phyloP scores from a whole-genome alignment of 345 rosid species.

The Moricandia arvensis region DNA sequence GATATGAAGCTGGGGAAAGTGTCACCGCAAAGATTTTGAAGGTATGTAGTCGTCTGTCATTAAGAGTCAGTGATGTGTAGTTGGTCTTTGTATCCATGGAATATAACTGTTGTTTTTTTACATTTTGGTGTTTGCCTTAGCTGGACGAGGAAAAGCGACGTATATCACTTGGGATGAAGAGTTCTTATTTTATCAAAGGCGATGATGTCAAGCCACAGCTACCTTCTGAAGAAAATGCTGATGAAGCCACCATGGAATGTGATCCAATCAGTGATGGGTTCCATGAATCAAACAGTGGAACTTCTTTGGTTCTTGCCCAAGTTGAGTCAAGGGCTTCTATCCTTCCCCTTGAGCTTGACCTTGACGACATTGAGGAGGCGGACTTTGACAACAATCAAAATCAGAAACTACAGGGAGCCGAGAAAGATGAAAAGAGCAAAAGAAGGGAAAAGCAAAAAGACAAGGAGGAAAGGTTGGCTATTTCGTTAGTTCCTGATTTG shows the following conservation, averaged over 20 bases:
- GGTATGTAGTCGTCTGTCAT: slow-evolving; percentile 43
- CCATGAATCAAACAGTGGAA: slow-evolving; percentile 41
- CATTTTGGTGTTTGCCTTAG: slow-evolving; percentile 40
- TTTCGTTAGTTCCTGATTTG: slow-evolving; percentile 10
- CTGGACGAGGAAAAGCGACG: slow-evolving; percentile 74
- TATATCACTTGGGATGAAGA: slow-evolving; percentile 87
- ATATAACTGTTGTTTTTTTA: slow-evolving; percentile 8
- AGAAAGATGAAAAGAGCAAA: slow-evolving; percentile 49
- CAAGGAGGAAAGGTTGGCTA: slow-evolving; percentile 70
- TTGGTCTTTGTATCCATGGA: background rate
- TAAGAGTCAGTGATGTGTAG: background rate
- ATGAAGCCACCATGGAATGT: slow-evolving; percentile 45
- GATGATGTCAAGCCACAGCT: slow-evolving; percentile 29
- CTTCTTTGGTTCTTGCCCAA: slow-evolving; percentile 51
- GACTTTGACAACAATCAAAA: slow-evolving; percentile 41
- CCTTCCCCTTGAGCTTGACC: slow-evolving; percentile 83
- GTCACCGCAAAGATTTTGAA: slow-evolving; percentile 78
- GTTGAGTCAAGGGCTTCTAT: slow-evolving; percentile 72
- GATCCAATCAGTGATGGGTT: slow-evolving; percentile 36
- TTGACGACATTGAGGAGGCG: slow-evolving; percentile 63
- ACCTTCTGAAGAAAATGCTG: slow-evolving; percentile 43
- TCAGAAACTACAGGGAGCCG: slow-evolving; percentile 38
- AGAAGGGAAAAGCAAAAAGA: slow-evolving; percentile 57
- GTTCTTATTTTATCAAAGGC: slow-evolving; percentile 45
- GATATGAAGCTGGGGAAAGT: slow-evolving; percentile 70